Base-by-base conservation (phyloP, 805 yeast species). In the Yarrowia deformans region DNA sequence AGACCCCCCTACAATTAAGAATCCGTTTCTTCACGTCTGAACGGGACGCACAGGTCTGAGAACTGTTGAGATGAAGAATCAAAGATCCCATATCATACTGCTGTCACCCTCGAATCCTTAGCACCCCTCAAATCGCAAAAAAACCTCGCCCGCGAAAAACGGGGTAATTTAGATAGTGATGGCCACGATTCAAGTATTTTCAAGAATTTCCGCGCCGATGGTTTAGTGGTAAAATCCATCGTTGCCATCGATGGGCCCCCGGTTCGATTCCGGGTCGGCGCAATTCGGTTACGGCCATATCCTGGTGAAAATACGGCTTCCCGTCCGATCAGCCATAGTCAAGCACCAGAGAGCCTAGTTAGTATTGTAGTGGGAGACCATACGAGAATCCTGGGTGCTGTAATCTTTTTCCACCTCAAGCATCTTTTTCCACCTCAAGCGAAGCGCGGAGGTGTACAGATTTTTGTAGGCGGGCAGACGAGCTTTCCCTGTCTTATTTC, bases 201-300 rank as follows among this genome's bases (percentile, higher is more conserved):
- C 23, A n/a, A 3, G 13, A 10, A 6, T 40, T 40, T 40, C 13
- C 46, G 66, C 52, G 66, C 66, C 66, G 66, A 58, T 58, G 66
- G 66, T 58, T 58, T 58, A 58, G 66, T 58, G 66, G 66, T 58
- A 58, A 58, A 58, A 58, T 58, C 66, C 66, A 58, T 58, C 66
- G 66, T 58, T 58, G 66, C 66, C 66, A 58, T 58, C 66, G 66
- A 58, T 58, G 66, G 66, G 66, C 66, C 66, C 66, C 66, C 66
- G 66, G 66, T 58, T 58, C 66, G 50, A 58, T 58, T 58, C 66
- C 66, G 66, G 66, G 66, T 58, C 66, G 66, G 66, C 66, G 66
- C 66, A 58, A 8, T 58, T 43, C 32, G 66, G 66, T 60, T 60
- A 45, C 66, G 66, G 66, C 66, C 66, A 60, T 60, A 60, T 60